Conservation (phyloP, 2,329 filamentous ascomycete genomes). For the Penicillium sp. region DNA sequence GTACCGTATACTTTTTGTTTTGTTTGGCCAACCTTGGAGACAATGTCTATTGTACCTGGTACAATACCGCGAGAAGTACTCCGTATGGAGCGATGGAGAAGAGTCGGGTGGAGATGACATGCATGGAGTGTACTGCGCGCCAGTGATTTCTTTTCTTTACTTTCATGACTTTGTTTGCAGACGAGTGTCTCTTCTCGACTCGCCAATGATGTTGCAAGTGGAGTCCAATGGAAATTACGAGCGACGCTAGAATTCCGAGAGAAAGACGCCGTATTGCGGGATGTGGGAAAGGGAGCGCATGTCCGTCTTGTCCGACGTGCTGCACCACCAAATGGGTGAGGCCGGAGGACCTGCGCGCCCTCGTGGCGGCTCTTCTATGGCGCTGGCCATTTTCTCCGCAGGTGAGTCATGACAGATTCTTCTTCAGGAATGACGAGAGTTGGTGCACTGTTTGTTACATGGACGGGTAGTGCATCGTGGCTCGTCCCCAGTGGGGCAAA, state of each 20-base stretch:
- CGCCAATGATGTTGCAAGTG: conserved; percentile 17
- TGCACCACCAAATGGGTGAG: neutral
- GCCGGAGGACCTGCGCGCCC: conserved; percentile 11
- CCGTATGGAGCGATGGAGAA: conserved; percentile 2
- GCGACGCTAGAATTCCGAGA: neutral
- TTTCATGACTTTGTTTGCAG: neutral
- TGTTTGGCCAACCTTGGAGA: conserved; percentile 3
- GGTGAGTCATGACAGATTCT: conserved; percentile 4
- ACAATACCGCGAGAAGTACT: conserved; percentile 20
- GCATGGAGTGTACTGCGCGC: neutral
- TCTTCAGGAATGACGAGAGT: neutral
- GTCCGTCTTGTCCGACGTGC: conserved; percentile 1
- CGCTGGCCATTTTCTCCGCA: conserved; percentile 15
- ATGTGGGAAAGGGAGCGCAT: neutral
- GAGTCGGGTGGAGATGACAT: conserved; percentile 29
- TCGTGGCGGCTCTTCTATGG: conserved; percentile 28
- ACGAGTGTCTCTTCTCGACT: neutral
- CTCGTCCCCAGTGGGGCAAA: neutral
- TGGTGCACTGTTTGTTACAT: neutral
- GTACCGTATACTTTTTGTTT: neutral
- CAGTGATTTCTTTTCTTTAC: neutral
- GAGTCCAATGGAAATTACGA: neutral
- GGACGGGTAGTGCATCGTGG: neutral
- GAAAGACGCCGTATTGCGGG: neutral
- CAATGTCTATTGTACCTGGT: conserved; percentile 28